Conservation (phyloP, 208 protist genomes). For the Tritrichomonas musculus region DNA sequence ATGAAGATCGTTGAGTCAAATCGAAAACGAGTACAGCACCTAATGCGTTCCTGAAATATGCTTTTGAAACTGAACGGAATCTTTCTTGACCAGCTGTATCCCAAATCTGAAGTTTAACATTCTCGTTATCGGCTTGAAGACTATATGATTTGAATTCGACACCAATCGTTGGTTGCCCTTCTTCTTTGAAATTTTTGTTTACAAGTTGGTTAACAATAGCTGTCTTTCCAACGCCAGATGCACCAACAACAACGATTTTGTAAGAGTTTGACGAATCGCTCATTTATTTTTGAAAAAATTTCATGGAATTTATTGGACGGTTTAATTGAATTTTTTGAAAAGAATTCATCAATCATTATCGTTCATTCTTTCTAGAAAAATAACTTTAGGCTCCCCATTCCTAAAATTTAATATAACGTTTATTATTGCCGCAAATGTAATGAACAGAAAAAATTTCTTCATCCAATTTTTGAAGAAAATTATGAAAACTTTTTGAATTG, state of each 20-base stretch:
- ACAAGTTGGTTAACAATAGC: neutral
- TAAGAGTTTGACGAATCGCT: neutral
- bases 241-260: slow-evolving; percentile 32
- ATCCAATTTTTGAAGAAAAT: too few relatives aligned
- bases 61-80: slow-evolving; percentile 76
- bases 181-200: slow-evolving; percentile 87
- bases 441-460: too few relatives aligned
- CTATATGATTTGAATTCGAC: slow-evolving; percentile 97
- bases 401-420: too few relatives aligned
- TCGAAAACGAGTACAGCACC: slow-evolving; percentile 67
- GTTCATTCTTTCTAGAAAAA: too few relatives aligned
- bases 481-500: too few relatives aligned
- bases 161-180: slow-evolving; percentile 83
- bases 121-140: slow-evolving; percentile 83
- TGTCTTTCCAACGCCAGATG: neutral
- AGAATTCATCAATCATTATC: too few relatives aligned
- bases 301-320: too few relatives aligned
- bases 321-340: too few relatives aligned
- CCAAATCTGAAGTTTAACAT: slow-evolving; percentile 82
- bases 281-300: too few relatives aligned
- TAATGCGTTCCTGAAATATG: slow-evolving; percentile 84
- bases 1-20: neutral
- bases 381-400: too few relatives aligned
- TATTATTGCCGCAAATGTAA: too few relatives aligned
- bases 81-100: too few relatives aligned